Conservation (phyloP, 1,284 basidiomycete species). For the Ceratobasidium sp. region DNA sequence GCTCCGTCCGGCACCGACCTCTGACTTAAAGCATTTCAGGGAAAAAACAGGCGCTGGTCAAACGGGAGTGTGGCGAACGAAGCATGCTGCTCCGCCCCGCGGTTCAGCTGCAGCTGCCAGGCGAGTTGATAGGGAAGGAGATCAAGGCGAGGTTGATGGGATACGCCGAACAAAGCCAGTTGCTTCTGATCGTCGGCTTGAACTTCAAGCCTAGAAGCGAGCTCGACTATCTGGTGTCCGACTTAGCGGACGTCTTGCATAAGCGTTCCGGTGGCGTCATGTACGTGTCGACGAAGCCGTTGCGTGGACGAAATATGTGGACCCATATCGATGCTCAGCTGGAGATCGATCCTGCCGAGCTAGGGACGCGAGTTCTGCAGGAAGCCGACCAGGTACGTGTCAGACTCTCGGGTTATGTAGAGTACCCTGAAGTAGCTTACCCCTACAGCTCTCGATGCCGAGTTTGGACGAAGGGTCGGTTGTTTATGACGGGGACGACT, state of each 20-base stretch:
- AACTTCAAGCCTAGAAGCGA: neutral
- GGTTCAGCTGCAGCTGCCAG: neutral
- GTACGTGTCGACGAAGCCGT: neutral
- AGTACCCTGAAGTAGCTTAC: neutral
- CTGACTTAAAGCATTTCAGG: neutral
- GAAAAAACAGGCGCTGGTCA: neutral
- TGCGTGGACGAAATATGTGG: neutral
- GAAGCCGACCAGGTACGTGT: neutral
- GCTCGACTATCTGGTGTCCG: neutral
- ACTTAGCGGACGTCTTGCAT: neutral
- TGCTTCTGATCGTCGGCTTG: slow-evolving; percentile 6
- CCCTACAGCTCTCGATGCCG: too few species aligned
- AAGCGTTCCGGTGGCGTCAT: neutral
- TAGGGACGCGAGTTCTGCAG: neutral
- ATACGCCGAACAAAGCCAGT: neutral
- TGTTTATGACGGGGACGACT: neutral
- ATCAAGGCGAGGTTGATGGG: neutral
- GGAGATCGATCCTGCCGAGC: neutral
- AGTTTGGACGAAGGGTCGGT: neutral
- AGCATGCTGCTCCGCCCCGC: neutral
- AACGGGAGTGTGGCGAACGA: neutral
- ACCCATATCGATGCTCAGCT: slow-evolving; percentile 20
- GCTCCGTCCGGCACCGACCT: neutral
- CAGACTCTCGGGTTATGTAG: neutral
- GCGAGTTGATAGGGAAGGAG: neutral